Base-by-base conservation (phyloP, 164 flowering plant species). In the Magnolia changhungtana region DNA sequence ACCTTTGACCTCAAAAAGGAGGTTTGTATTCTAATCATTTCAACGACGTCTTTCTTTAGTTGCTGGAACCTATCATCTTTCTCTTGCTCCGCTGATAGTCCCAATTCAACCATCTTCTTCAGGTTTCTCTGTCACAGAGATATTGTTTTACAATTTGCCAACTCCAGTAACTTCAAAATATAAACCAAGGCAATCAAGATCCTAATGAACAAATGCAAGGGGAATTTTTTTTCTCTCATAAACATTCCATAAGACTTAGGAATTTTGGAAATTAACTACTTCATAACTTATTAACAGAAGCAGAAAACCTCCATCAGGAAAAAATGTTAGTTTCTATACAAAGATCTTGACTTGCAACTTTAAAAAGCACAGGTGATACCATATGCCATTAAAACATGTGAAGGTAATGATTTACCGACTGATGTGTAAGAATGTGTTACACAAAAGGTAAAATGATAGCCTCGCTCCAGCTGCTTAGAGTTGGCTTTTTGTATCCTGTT, bases 41-140 rank as follows among this genome's bases (percentile, higher is more conserved):
- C 98, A 69, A 78, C 79, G 68, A 93, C 92, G 79, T 96, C 99
- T 74, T 84, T 90, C 78, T 96, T 96, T 74, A 87, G 88, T 76
- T 87, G 92, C 76, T 88, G 97, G 78, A 94, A 86, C 81, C 83
- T 86, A 84, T 81, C 81, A 74, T 90, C 94, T 79, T 91, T 91
- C 85, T 91, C 95, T 80, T 92, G 88, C 76, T 91, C 93, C 29
- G 91, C 94, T 55, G 96, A 88, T 75, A 91, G 69, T 29, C 98
- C 87, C 76, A 77, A 77, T 75, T 55, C 90, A 72, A 89, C 87
- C 97, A 93, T 91, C 75, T 83, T 78, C 85, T 90, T 90, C 81
- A 96, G 81, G 81, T 94, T 91, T 81, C 97, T 90, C 99, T 96
- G 93, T 55, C 61, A 55, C 52, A 45, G 77, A 23, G 16, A 68